Evolutionary conservation across 495 filamentous ascomycete species (phyloP).

Genomic region (Aspergillus sclerotioniger): DNA sequence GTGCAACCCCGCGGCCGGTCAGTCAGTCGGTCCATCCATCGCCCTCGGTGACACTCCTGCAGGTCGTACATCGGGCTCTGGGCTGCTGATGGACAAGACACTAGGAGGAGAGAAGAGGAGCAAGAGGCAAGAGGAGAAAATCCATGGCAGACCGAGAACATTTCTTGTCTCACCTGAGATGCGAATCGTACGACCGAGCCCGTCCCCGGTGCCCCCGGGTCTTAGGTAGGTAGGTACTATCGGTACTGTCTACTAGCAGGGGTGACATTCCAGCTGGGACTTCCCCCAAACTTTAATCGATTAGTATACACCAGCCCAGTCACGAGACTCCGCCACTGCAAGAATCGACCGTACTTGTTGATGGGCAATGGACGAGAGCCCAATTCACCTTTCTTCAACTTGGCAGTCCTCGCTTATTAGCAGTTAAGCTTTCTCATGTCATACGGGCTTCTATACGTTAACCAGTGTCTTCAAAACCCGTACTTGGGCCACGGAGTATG

Average conservation of each 20-base stretch:
- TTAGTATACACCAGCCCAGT: neutral
- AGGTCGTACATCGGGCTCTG: neutral
- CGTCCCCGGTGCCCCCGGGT: no score
- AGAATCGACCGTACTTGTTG: neutral
- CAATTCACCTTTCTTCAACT: neutral
- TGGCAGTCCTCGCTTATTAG: neutral
- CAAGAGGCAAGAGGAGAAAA: no score
- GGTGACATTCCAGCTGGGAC: no score
- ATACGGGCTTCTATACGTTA: neutral
- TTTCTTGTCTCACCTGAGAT: no score
- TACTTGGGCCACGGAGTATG: no score
- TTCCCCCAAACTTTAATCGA: neutral
- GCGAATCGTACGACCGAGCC: no score
- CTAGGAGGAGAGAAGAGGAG: no score
- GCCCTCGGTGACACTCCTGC: neutral
- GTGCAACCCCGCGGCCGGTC: neutral
- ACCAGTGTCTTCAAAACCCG: no score
- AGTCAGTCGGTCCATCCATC: neutral
- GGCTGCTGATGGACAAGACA: no score
- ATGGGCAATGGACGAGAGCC: neutral
- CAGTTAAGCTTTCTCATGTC: neutral
- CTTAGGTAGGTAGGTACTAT: no score
- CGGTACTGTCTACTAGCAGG: no score
- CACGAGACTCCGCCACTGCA: neutral
- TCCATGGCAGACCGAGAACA: no score